Evolutionary conservation across 768 basidiomycete genomes (phyloP), one percentile per base, ranked within the genome.

Genomic region (Boletus rubropictus): DNA sequence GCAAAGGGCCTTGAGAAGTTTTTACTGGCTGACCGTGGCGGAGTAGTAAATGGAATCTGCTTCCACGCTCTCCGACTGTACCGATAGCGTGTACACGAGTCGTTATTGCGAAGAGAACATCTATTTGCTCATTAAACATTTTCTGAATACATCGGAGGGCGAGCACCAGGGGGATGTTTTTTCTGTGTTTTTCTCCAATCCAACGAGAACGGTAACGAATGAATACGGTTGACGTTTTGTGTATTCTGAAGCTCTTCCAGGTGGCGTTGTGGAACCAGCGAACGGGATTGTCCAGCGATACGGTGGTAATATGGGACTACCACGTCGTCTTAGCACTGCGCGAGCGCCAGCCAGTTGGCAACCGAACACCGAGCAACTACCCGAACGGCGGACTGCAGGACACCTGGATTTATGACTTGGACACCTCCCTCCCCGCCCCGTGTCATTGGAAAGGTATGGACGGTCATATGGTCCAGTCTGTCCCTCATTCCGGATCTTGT

Each of bases 91-190:
- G 24, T 85, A 85, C 63, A 86, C 83, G 2, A 68, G 68, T 4
- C 76, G 69, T 55, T 87, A 79, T 49, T 87, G 84, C 64, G 85
- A 88, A 69, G 86, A 87, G 62, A 86, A 87, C 59, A 65, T 85
- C 28, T 86, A 84, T 52, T 64, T 81, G 34, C 71, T 88, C 1
- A 73, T 70, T 12, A 63, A 74, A 38, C 61, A 54, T 4, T 77
- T 86, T 54, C 50, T 65, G 10, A 44, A 57, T 25, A 51, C 62
- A 44, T 48, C 60, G 12, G 54, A 52, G 1, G 57, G 71, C 29
- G 50, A 50, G 9, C 54, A 55, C 4, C 36, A 44, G 14, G 84
- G 82, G 80, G 71, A 80, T 22, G 62, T 72, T 41, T 78, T 67
- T 57, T 73, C 68, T 49, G 70, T 85, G 28, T 81, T 87, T 69